Conservation (phyloP, 2,329 filamentous ascomycete species). For the Hymenoscyphus repandus region DNA sequence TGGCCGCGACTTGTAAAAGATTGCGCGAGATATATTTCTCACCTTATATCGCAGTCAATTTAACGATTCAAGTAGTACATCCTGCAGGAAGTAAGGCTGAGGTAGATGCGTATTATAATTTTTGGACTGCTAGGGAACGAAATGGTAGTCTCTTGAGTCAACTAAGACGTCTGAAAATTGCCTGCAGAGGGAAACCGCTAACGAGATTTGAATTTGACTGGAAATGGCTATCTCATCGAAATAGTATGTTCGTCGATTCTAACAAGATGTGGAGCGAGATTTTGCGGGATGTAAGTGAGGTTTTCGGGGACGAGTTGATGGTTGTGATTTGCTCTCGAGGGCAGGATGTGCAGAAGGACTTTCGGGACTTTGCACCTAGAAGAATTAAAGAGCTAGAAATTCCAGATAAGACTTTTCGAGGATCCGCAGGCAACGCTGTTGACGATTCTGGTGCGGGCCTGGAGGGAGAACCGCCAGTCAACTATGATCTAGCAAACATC, state of each 20-base stretch:
- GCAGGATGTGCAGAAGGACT: slow-evolving; percentile 1
- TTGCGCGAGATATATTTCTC: slow-evolving; percentile 2
- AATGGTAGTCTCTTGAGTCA: not conserved
- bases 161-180: not conserved
- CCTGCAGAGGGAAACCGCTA: not conserved
- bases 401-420: not conserved
- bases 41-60: not conserved
- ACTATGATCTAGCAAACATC: not conserved
- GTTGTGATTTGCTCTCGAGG: slow-evolving; percentile 3
- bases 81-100: not conserved
- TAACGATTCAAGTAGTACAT: not conserved
- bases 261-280: slow-evolving; percentile 1
- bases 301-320: slow-evolving; percentile 6
- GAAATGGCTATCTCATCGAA: not conserved
- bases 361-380: not conserved
- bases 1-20: not conserved
- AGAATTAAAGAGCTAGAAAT: slow-evolving; percentile 1
- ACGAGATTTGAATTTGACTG: not conserved
- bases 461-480: not conserved
- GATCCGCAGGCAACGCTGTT: not conserved
- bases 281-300: slow-evolving; percentile 4
- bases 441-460: not conserved
- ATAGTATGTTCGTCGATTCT: not conserved
- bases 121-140: not conserved
- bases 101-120: not conserved